phyloP scores from a whole-genome alignment of 345 rosid species.

The Brassica incana region DNA sequence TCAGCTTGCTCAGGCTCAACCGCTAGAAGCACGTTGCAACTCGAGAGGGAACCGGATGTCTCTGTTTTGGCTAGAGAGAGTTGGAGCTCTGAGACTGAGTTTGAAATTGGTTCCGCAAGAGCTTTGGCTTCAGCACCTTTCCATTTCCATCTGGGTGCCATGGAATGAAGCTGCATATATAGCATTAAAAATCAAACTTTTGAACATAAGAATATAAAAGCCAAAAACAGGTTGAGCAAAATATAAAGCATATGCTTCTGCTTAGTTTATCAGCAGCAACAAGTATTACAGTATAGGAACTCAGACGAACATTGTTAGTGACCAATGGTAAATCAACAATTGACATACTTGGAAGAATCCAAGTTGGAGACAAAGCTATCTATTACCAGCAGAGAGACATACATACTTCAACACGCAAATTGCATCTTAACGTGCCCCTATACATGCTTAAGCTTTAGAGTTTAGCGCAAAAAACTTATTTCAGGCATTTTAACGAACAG shows the following conservation, averaged over 20 bases:
- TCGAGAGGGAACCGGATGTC: conserved; percentile 46
- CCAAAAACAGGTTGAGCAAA: too few relatives aligned
- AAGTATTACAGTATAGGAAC: too few relatives aligned
- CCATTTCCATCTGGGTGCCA: conserved; percentile 89
- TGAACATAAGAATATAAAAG: not conserved
- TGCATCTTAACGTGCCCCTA: not conserved
- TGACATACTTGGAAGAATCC: too few relatives aligned
- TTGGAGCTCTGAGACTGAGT: conserved; percentile 48
- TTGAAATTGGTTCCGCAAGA: conserved; percentile 64
- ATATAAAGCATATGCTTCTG: too few relatives aligned
- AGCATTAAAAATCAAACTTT: not conserved
- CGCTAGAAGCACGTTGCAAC: conserved; percentile 50
- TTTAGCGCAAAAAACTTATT: not conserved
- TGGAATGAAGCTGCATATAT: conserved; percentile 14
- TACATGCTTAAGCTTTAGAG: not conserved
- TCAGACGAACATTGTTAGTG: too few relatives aligned
- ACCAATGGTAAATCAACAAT: too few relatives aligned
- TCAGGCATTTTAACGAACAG: not conserved
- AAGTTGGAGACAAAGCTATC: not conserved
- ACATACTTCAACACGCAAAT: not conserved
- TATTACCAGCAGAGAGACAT: not conserved
- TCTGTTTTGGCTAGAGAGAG: conserved; percentile 47
- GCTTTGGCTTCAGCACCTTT: conserved; percentile 68
- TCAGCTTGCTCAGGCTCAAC: conserved; percentile 49
- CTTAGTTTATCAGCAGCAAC: too few relatives aligned